phyloP scores from a whole-genome alignment of 768 basidiomycete species.

The Mycena rebaudengoi region DNA sequence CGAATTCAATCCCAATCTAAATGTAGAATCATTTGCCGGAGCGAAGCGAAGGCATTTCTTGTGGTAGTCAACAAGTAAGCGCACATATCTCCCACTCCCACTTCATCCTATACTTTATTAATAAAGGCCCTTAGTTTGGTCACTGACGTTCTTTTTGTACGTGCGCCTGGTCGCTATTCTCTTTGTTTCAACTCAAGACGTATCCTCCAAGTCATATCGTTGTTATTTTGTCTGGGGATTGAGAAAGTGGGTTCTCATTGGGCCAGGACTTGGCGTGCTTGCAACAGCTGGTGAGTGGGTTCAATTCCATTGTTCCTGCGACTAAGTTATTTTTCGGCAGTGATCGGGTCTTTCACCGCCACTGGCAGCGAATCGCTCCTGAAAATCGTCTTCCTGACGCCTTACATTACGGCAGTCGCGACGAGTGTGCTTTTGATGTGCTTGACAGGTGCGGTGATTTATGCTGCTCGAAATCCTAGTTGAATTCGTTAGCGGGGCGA shows the following conservation, averaged over 20 bases:
- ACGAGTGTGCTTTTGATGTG: slow-evolving; percentile 7
- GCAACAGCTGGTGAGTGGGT: slow-evolving; percentile 8
- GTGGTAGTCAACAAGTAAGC: slow-evolving; percentile 15
- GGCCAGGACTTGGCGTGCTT: neutral
- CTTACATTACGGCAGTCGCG: slow-evolving; percentile 2
- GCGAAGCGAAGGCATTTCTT: no score
- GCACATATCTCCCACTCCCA: neutral
- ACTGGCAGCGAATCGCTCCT: neutral
- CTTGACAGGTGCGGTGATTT: slow-evolving; percentile 6
- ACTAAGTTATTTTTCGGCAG: neutral
- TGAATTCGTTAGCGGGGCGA: slow-evolving; percentile 6
- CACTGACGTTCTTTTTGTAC: slow-evolving; percentile 7
- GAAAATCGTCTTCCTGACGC: neutral
- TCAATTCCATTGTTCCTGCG: neutral
- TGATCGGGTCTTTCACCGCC: neutral
- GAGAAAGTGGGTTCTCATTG: slow-evolving; percentile 1
- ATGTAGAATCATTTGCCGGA: no score
- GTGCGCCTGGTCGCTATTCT: neutral
- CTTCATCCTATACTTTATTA: neutral
- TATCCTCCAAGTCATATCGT: slow-evolving; percentile 1
- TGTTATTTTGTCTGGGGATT: slow-evolving; percentile 11
- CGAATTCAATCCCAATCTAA: no score
- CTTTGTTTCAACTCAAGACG: neutral
- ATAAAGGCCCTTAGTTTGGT: neutral
- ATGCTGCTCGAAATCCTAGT: neutral